Evolutionary conservation across 306 rosid species (phyloP).

Genomic region (Vigna radiata): DNA sequence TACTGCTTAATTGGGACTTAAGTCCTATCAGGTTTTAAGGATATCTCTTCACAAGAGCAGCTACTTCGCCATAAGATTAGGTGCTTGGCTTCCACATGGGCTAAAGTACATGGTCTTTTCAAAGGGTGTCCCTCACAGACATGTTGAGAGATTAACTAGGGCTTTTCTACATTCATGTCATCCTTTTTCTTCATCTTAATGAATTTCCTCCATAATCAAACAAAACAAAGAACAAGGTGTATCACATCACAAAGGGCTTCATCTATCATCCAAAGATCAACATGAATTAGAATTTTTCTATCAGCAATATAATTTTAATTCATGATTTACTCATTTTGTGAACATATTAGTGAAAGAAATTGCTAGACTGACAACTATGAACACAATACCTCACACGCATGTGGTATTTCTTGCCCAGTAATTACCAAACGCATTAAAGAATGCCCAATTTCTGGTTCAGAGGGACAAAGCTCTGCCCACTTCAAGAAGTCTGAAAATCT

Average conservation of each 20-base stretch:
- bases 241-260: not conserved
- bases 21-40: not conserved
- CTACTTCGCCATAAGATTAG: not conserved
- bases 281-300: slow-evolving; percentile 8
- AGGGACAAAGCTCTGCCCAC: slow-evolving; percentile 98
- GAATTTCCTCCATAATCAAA: not conserved
- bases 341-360: slow-evolving; percentile 23
- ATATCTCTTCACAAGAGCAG: not conserved
- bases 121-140: not conserved
- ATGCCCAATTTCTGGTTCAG: slow-evolving; percentile 96
- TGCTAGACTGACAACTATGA: slow-evolving; percentile 27
- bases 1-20: no score
- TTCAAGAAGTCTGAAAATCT: slow-evolving; percentile 96
- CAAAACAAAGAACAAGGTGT: not conserved
- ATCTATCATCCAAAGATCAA: slow-evolving; percentile 12
- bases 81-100: not conserved
- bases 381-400: slow-evolving; percentile 90
- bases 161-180: slow-evolving; percentile 6
- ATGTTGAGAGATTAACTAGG: slow-evolving; percentile 7
- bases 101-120: not conserved
- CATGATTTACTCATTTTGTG: slow-evolving; percentile 32
- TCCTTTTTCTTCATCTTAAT: not conserved
- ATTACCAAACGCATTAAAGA: slow-evolving; percentile 98
- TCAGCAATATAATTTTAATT: slow-evolving; percentile 1
- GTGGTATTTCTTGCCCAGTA: slow-evolving; percentile 99